These are phyloP conservation scores for Stromatinia cepivora DNA, from an alignment of 2,329 filamentous ascomycete species.

Conservation along the genomic window DNA sequence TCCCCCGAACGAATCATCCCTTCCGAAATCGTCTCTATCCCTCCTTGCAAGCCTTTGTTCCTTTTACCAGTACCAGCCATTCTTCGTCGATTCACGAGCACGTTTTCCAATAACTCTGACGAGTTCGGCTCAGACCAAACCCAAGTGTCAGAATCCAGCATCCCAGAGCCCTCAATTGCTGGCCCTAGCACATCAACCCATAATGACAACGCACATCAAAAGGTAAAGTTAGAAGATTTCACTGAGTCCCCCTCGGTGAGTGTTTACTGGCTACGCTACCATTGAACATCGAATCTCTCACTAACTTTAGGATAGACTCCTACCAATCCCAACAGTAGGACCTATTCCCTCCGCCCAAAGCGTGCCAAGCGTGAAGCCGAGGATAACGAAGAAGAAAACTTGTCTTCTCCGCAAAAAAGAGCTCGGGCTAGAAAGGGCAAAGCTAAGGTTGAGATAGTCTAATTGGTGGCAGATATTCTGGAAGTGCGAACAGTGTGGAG, in stretches of 20 bases:
- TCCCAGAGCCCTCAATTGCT: background rate
- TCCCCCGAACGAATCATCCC: background rate
- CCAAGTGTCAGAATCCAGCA: too few species aligned
- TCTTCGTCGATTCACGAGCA: background rate
- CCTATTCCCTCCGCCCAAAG: background rate
- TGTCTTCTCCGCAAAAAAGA: background rate
- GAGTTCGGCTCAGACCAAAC: background rate
- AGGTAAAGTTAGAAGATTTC: background rate
- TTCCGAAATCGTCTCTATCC: background rate
- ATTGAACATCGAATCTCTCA: background rate
- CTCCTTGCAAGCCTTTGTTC: background rate
- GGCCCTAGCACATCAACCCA: background rate
- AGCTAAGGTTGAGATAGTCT: background rate
- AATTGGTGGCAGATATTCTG: too few species aligned
- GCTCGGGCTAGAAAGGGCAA: background rate
- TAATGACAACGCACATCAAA: background rate
- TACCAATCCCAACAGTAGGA: background rate
- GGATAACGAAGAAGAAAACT: background rate
- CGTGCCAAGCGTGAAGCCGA: background rate
- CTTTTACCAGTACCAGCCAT: background rate
- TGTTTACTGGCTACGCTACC: background rate
- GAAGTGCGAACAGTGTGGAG: too few species aligned
- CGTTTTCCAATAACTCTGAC: background rate
- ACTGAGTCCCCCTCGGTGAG: background rate
- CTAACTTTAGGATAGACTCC: background rate